phyloP scores from a whole-genome alignment of 2,329 filamentous ascomycete species.

The Arthrinium puccinioides region DNA sequence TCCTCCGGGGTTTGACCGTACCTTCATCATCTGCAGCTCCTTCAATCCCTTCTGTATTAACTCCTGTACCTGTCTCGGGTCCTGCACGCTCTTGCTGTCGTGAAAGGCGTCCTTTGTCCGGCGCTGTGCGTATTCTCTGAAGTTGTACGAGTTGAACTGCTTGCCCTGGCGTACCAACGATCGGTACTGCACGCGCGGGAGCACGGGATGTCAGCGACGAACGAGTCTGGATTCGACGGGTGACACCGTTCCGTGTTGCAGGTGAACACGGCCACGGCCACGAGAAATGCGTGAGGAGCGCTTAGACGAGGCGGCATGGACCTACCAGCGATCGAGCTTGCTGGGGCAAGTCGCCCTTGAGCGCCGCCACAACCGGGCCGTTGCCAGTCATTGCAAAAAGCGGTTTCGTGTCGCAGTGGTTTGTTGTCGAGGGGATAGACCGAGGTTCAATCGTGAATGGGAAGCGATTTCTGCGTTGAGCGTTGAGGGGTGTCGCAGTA shows the following conservation, averaged over 20 bases:
- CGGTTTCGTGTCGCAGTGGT: no score
- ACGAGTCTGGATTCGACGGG: no score
- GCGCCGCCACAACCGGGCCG: constrained; percentile 20
- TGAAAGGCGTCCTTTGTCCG: constrained; percentile 86
- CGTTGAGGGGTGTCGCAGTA: no score
- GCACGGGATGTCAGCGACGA: no score
- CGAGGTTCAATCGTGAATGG: no score
- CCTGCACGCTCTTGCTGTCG: constrained; percentile 66
- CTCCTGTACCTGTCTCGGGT: constrained; percentile 75
- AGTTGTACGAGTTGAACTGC: constrained; percentile 93
- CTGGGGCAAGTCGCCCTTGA: constrained; percentile 48
- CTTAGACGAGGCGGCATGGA: constrained; percentile 4
- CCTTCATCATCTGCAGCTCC: constrained; percentile 87
- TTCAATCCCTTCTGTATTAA: constrained; percentile 81
- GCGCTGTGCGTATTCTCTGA: constrained; percentile 90
- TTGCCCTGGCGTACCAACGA: constrained; percentile 79
- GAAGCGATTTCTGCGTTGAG: no score
- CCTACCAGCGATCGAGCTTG: constrained; percentile 51
- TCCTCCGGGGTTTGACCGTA: no score
- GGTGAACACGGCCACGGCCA: constrained; percentile 8
- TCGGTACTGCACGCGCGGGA: constrained; percentile 64
- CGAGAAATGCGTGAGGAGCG: no score
- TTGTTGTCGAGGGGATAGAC: no score
- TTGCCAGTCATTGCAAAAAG: constrained; percentile 1
- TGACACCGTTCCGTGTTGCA: no score